Percentiles rank a stretch among this genome's conserved stretches.
Conservation (phyloP, 2,329 filamentous ascomycete genomes). For the Bretziella fagacearum region DNA sequence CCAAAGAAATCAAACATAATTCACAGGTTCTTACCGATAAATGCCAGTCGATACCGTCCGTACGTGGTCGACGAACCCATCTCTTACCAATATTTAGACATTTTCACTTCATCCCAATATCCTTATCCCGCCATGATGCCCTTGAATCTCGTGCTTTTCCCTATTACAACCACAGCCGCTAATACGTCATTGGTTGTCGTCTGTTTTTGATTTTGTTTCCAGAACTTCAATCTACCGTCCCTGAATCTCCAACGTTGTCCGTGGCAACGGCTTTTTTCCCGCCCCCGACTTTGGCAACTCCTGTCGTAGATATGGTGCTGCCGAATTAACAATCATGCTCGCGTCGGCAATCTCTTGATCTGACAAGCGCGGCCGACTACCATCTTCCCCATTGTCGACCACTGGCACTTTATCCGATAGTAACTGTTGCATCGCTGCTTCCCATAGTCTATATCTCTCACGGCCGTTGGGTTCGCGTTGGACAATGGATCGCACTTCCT, state of each 20-base stretch:
- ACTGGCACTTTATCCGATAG: slow-evolving; percentile 23
- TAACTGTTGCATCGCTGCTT: slow-evolving; percentile 41
- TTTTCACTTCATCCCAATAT: no score
- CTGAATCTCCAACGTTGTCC: slow-evolving; percentile 10
- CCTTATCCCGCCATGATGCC: no score
- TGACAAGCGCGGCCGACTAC: slow-evolving; percentile 5
- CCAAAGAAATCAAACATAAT: no score
- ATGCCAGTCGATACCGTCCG: no score
- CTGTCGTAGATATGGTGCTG: slow-evolving; percentile 9
- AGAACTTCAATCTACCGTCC: not conserved
- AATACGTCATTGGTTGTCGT: no score
- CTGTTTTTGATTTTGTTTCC: no score
- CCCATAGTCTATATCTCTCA: slow-evolving; percentile 43
- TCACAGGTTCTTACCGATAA: no score
- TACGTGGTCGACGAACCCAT: no score
- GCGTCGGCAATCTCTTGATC: slow-evolving; percentile 39
- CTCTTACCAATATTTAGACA: no score
- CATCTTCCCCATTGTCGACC: not conserved
- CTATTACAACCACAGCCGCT: no score
- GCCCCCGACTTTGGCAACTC: slow-evolving; percentile 11
- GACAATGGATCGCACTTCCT: slow-evolving; percentile 41
- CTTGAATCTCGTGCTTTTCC: no score
- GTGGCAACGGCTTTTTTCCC: slow-evolving; percentile 10
- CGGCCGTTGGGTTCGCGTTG: slow-evolving; percentile 35
- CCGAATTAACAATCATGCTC: slow-evolving; percentile 44